phyloP scores from a whole-genome alignment of 306 rosid species.

The Malus sylvestris region DNA sequence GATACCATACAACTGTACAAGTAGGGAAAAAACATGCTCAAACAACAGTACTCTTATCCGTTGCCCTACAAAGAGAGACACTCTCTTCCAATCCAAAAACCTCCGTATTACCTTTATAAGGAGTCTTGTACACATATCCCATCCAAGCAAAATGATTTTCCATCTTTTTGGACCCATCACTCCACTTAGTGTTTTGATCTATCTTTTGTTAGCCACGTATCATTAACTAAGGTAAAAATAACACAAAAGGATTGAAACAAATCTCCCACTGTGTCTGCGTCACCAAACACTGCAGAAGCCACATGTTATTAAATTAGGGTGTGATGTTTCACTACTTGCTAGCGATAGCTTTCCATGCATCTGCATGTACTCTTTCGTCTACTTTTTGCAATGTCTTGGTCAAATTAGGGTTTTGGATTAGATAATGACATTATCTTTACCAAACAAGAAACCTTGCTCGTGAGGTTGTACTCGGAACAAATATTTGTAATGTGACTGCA shows the following conservation, averaged over 20 bases:
- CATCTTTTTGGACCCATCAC: neutral
- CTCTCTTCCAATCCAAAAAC: neutral
- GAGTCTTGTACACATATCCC: neutral
- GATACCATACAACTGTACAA: neutral
- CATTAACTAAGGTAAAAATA: too few species aligned
- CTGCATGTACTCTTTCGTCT: neutral
- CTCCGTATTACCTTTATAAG: neutral
- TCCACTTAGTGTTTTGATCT: neutral
- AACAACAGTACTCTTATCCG: neutral
- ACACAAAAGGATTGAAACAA: neutral
- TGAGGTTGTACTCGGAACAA: neutral
- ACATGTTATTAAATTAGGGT: neutral
- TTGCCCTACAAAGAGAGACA: conserved; percentile 5
- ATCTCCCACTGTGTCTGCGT: neutral
- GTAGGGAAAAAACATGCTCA: conserved; percentile 9
- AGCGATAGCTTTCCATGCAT: neutral
- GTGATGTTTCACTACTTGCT: neutral
- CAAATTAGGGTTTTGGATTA: neutral
- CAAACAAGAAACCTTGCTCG: neutral
- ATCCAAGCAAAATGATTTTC: neutral
- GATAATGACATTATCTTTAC: neutral
- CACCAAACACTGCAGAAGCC: neutral
- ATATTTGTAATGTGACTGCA: neutral
- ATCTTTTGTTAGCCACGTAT: neutral
- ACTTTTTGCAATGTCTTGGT: neutral